Evolutionary conservation across 2,329 filamentous ascomycete genomes (phyloP), one percentile per base, ranked within the genome.

Genomic region (Colletotrichum phormii): DNA sequence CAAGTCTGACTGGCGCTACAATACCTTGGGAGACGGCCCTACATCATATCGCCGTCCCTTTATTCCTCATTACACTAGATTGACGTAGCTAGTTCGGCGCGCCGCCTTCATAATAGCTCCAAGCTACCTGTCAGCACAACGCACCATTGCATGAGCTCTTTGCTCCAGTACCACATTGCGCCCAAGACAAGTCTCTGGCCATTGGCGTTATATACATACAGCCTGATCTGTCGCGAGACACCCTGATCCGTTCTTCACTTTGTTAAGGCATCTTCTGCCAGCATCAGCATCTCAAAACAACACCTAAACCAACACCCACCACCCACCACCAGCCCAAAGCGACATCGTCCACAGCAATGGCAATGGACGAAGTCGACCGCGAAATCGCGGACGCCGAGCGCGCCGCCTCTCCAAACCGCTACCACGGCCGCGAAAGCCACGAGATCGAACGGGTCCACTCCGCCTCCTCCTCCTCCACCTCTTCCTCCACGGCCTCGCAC

Each of bases 371-470:
- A 73, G 82, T 89, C 76, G 90, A 92, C 79, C 84, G 83, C 72
- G 85, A 88, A 74, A 80, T 92, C 77, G 80, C 84, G 74, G 83
- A 81, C 42, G 88, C 88, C 54, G 91, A 93, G 81, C 82, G 80
- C 71, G 87, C 88, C 75, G 90, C 90, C 60, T 86, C 84, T 54
- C 85, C 84, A 18, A 78, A 78, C 31, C 79, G 74, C 70, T 81
- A 84, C 72, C 79, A 79, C 18, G 80, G 75, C 61, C 85, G 86
- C 68, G 78, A 82, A 42, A 89, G 85, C 78, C 79, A 86, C 76
- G 87, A 89, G 83, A 89, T 93, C 74, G 89, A 91, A 77, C 88
- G 91, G 46, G 88, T 90, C n/a, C 77, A 85, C 24, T 88, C 89
- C 5, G 82, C 84, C 2, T 89, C 87, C 5, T 88, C 88, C 5